Base-by-base conservation (phyloP, 2,329 filamentous ascomycete genomes). In the Aspergillus fijiensis region DNA sequence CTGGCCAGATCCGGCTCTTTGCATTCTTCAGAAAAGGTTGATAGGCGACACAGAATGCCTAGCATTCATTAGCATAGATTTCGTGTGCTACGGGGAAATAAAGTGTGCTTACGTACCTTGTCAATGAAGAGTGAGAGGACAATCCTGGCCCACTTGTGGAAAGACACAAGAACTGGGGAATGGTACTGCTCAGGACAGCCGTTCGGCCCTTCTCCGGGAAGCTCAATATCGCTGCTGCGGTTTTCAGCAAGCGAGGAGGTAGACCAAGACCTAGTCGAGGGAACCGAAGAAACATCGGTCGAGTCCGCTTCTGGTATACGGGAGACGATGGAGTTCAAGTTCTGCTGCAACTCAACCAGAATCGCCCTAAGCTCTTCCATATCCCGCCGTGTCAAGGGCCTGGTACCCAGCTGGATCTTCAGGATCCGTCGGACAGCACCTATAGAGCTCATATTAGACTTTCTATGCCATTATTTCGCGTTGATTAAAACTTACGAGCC, bases 11-110 rank as follows among this genome's bases (percentile, higher is more conserved):
- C 29, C 77, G 76, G 65, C 78, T 80, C 58, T 76, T 79, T 16
- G 76, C 76, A 58, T 81, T 81, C 62, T 81, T 81, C 16, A 81
- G 67, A 48, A 81, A 81, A 7, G 79, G 79, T 59, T 80, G 79
- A 61, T 81, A 81, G 23, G 78, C 77, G 54, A 81, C 76, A 60
- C 79, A 80, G 53, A 77, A 79, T 5, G 77, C 76, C 75, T 78
- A 25, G 33, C 6, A n/a, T 27, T 19, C 6, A 39, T 71, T 21
- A 71, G 55, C 25, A 49, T 45, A 9, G 9, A 9, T 3, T 25
- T 2, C 3, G 1, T 2, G 27, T n/a, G 19, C 39, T 4, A 19
- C 23, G 4, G 5, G 1, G 16, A 2, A 12, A 1, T 12, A 9
- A 33, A 10, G 23, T 10, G 16, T 1, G 49, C 63, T 27, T 31